A percentile compares a stretch with the other conserved stretches of the same genome.
phyloP scores from a whole-genome alignment of 768 basidiomycete species.

The Podaxis sp. region DNA sequence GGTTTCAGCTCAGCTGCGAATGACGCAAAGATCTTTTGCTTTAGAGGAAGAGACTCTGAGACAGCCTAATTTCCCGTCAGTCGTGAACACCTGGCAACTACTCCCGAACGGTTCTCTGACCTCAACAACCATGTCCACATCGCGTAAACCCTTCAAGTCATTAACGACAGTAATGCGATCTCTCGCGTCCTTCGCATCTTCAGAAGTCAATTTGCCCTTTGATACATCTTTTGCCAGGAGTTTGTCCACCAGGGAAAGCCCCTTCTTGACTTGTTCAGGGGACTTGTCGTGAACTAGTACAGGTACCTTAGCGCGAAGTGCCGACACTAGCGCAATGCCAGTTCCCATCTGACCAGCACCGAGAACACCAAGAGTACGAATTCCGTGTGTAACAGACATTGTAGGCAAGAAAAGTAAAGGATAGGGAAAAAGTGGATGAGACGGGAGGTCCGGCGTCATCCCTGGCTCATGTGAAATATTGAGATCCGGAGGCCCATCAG shows the following conservation, averaged over 20 bases:
- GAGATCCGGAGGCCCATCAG: constrained; percentile 1
- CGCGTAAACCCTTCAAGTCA: constrained; percentile 58
- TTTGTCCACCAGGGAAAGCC: constrained; percentile 73
- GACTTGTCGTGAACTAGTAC: constrained; percentile 87
- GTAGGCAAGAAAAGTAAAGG: neutral
- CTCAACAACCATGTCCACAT: constrained; percentile 92
- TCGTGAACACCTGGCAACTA: neutral
- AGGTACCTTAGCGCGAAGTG: constrained; percentile 81
- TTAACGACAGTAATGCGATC: constrained; percentile 63
- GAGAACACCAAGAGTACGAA: constrained; percentile 74
- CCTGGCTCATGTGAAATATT: constrained; percentile 6
- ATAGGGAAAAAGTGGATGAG: constrained; percentile 1
- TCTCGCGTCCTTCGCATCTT: constrained; percentile 73
- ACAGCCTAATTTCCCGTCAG: constrained; percentile 58
- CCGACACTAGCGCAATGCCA: constrained; percentile 88
- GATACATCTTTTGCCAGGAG: constrained; percentile 86
- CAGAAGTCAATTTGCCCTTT: constrained; percentile 72
- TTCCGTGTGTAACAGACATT: constrained; percentile 57
- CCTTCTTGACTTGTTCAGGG: constrained; percentile 67
- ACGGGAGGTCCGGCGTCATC: constrained; percentile 7
- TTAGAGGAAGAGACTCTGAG: constrained; percentile 79
- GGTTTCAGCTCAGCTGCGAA: constrained; percentile 70
- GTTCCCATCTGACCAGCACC: constrained; percentile 90
- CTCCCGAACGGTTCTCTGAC: constrained; percentile 36
- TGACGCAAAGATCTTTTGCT: constrained; percentile 71